Conservation (phyloP, 169 alveolate species). For the Plasmodium ovale region DNA sequence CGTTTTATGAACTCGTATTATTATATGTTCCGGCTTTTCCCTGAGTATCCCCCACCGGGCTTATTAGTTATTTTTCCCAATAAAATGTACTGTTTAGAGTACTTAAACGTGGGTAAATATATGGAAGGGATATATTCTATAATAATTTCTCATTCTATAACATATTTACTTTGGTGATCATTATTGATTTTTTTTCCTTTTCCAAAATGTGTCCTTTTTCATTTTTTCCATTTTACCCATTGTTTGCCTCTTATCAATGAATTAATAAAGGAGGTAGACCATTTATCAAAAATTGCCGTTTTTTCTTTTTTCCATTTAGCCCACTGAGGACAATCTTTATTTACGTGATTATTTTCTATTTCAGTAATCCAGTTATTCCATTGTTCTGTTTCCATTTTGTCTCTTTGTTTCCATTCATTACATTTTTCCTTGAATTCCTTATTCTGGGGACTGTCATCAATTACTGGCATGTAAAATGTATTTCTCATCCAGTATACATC, state of each 20-base stretch:
- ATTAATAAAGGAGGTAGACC: not conserved
- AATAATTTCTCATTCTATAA: too few species aligned
- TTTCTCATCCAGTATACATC: not conserved
- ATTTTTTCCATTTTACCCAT: not conserved
- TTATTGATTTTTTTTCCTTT: too few species aligned
- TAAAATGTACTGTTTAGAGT: too few species aligned
- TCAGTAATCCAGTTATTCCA: slow-evolving; percentile 1
- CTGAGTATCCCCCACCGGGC: too few species aligned
- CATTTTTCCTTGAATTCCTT: not conserved
- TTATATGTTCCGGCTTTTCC: too few species aligned
- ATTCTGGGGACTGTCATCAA: not conserved
- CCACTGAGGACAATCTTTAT: not conserved
- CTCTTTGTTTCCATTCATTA: not conserved
- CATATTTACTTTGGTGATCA: too few species aligned
- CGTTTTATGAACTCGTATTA: too few species aligned
- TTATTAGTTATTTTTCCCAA: too few species aligned
- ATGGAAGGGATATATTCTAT: too few species aligned
- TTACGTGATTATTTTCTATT: not conserved
- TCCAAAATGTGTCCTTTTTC: too few species aligned
- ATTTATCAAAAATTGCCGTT: not conserved
- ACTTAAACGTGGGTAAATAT: too few species aligned
- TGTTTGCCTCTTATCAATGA: not conserved
- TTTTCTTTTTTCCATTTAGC: slow-evolving; percentile 9
- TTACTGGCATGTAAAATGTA: not conserved
- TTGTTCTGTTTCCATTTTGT: not conserved